Evolutionary conservation across 2,329 filamentous ascomycete genomes (phyloP), one percentile per base, ranked within the genome.

Genomic region (Sarocladium oryzae): DNA sequence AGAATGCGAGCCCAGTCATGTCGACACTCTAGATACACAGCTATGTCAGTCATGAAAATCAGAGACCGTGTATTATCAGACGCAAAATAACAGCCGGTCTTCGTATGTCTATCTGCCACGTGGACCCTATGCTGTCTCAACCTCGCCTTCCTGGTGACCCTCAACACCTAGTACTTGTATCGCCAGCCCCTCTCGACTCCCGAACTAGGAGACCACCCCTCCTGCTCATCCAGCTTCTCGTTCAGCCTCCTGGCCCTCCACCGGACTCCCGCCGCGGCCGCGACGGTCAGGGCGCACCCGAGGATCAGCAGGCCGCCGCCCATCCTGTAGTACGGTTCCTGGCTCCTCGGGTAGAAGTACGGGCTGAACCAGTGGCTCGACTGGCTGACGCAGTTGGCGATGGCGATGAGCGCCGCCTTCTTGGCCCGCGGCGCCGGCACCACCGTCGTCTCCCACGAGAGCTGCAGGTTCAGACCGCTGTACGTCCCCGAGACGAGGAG

Each of bases 351-450:
- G 54, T 56, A 63, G 48, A 71, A 70, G 57, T 69, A 69, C 0
- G 67, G 66, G 46, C 63, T 69, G 50, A 68, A 70, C 66, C 67
- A 69, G 52, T 69, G 68, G 45, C 65, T 66, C 20, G 57, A 54
- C 51, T 67, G 65, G 43, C 60, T 65, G 50, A 69, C 59, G 52
- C 66, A 68, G 50, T 70, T 70, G 20, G 67, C 67, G 49, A 71
- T 68, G 20, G 68, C 67, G 53, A 70, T 66, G 4, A 70, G 60
- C 1, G 68, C 68, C 0, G 68, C 69, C 52, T 66, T 66, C 59
- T 70, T 71, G 38, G 59, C 63, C 5, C 67, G 60, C 3, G 69
- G 68, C 2, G 62, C 61, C 0, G 69, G 67, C 0, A 70, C 67
- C 1, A 70, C 58, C 0, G 64, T 68, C 1, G 68, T 69, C 52